Percentiles rank a stretch among this genome's conserved stretches.
These are phyloP conservation scores for Fistulinella cinereoalba DNA, from an alignment of 1,284 basidiomycete species.

Conservation along the genomic window DNA sequence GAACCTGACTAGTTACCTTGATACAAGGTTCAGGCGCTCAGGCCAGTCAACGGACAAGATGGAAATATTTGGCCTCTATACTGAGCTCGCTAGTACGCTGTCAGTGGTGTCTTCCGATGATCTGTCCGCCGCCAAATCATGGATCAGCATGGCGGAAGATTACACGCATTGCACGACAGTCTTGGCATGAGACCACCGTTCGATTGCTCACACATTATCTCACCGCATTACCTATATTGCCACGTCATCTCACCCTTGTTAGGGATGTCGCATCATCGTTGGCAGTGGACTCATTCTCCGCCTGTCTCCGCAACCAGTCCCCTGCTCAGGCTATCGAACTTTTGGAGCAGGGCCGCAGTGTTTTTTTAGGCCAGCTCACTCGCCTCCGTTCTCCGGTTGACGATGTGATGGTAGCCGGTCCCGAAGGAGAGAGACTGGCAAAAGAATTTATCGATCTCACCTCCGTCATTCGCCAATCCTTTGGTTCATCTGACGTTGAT, in stretches of 20 bases:
- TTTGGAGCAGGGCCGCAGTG: background rate
- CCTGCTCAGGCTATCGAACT: background rate
- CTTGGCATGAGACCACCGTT: slow-evolving; percentile 3
- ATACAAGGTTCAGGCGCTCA: background rate
- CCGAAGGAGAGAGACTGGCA: background rate
- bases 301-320: background rate
- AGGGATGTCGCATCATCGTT: slow-evolving; percentile 1
- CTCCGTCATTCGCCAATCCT: background rate
- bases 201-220: slow-evolving; percentile 5
- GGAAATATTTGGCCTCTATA: slow-evolving; percentile 1
- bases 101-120: background rate
- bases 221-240: background rate
- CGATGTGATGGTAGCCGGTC: background rate
- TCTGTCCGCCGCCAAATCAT: background rate
- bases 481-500: background rate
- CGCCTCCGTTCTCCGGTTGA: background rate
- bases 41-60: background rate
- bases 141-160: background rate
- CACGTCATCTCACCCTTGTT: too few species aligned
- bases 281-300: background rate
- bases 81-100: background rate
- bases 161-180: slow-evolving; percentile 1
- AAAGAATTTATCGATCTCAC: background rate
- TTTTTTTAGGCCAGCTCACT: background rate
- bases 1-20: background rate